Conservation (phyloP, 2,329 filamentous ascomycete species). For the Botrytis squamosa region DNA sequence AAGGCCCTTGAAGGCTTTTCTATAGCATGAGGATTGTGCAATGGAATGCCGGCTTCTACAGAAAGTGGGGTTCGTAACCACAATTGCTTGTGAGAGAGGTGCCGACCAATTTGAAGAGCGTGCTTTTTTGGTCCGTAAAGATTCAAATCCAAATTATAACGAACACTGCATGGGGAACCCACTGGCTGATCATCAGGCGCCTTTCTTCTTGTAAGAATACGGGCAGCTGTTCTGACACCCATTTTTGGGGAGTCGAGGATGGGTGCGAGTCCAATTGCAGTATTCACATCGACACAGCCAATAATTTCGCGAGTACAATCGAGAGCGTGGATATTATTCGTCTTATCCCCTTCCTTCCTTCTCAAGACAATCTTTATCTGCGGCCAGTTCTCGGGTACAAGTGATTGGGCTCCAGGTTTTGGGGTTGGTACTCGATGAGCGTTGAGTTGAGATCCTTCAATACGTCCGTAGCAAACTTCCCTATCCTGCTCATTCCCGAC, state of each 20-base stretch:
- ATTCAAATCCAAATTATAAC: conserved; percentile 67
- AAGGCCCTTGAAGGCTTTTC: conserved; percentile 32
- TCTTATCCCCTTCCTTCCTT: conserved; percentile 54
- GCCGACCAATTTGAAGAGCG: conserved; percentile 63
- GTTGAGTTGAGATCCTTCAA: conserved; percentile 66
- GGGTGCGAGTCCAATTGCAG: conserved; percentile 65
- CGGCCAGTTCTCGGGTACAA: conserved; percentile 64
- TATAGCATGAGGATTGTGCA: conserved; percentile 70
- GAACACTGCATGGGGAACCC: conserved; percentile 60
- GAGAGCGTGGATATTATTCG: conserved; percentile 65
- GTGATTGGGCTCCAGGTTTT: conserved; percentile 59
- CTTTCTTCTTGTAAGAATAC: conserved; percentile 66
- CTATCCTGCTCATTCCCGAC: conserved; percentile 61
- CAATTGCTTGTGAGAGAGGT: conserved; percentile 64
- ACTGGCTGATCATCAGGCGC: conserved; percentile 57
- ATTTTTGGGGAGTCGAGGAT: conserved; percentile 66
- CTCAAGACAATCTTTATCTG: conserved; percentile 70
- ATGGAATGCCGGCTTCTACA: conserved; percentile 65
- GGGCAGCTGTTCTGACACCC: conserved; percentile 65
- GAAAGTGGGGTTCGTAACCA: conserved; percentile 65
- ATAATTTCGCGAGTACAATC: conserved; percentile 72
- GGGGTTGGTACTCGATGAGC: conserved; percentile 67
- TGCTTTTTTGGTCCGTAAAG: conserved; percentile 74
- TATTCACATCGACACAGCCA: conserved; percentile 69
- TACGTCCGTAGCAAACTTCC: conserved; percentile 78